Evolutionary conservation across 768 basidiomycete species (phyloP), one percentile per base, ranked within the genome.

Genomic region (Russula emetica): DNA sequence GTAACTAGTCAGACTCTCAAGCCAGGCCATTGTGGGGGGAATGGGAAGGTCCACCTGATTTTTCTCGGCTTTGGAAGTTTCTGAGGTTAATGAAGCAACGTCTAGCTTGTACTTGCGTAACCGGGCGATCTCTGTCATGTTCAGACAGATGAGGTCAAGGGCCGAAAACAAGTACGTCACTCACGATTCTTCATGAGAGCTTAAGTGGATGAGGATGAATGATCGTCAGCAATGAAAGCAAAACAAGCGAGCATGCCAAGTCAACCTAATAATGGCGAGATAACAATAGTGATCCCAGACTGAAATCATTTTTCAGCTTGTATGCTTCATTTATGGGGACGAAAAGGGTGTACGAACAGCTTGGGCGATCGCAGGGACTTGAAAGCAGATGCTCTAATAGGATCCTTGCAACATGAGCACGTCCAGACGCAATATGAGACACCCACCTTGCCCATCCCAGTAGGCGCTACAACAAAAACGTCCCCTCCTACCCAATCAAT

Each of bases 391-490:
- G 69, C 90, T 92, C 90, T 92, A 56, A 3, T 9, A 2, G 16
- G 28, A n/a, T 40, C 16, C n/a, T 6, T 38, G 18, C n/a, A 26
- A 42, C 28, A 11, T 47, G 20, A 28, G 26, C 7, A 28, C 28
- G 36, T 52, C 5, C 24, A 1, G 42, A 28, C 9, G 9, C 6
- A 49, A 16, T 10, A 18, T 26, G 2, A 7, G 6, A 51, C 6
- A 71, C 70, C 44, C 34, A 87, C 91, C 81, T 94, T 94, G 38
- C 92, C 92, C 88, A 93, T 90, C 5, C 92, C 90, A 11, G 92
- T 94, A 0, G 92, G 90, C 20, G 91, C 92, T 3, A 92, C 79
- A 11, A 91, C 88, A 55, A 92, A 80, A 16, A 92, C 84, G 73
- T 92, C 90, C 10, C 74, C 75, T 5, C 87, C 90, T 90, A 61